Percentiles rank a stretch among this genome's conserved stretches.
phyloP scores from a whole-genome alignment of 164 flowering plant genomes.

The Nymphaea thermarum region DNA sequence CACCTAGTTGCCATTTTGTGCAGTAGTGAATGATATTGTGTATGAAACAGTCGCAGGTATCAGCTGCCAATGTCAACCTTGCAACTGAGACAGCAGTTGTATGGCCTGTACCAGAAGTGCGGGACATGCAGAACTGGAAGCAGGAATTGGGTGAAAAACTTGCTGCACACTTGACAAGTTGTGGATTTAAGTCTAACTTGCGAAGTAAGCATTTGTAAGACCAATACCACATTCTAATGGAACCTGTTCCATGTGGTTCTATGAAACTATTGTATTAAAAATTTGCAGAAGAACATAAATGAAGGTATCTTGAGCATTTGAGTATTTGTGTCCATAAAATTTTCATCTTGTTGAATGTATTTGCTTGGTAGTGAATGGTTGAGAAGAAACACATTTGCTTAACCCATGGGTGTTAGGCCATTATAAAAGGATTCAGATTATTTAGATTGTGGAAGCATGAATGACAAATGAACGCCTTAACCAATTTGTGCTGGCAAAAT shows the following conservation, averaged over 20 bases:
- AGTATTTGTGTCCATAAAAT: too few species aligned
- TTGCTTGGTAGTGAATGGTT: too few species aligned
- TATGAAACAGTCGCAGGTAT: conserved; percentile 72
- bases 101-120: conserved; percentile 76
- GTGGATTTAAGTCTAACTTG: conserved; percentile 76
- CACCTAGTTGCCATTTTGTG: neutral
- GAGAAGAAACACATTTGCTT: too few species aligned
- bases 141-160: conserved; percentile 68
- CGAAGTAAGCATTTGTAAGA: conserved; percentile 37
- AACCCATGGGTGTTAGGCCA: too few species aligned
- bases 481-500: too few species aligned
- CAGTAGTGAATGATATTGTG: conserved; percentile 1
- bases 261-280: neutral
- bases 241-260: neutral
- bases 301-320: neutral
- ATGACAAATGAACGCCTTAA: too few species aligned
- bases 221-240: neutral
- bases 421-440: too few species aligned
- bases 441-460: too few species aligned
- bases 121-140: conserved; percentile 57
- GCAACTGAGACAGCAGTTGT: conserved; percentile 81
- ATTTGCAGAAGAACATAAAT: neutral
- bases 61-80: conserved; percentile 81
- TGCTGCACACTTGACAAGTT: conserved; percentile 76
- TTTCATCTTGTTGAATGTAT: too few species aligned